Percentiles rank a stretch among this genome's conserved stretches.
phyloP scores from a whole-genome alignment of 495 filamentous ascomycete species.

The Penicillium pancosmium region DNA sequence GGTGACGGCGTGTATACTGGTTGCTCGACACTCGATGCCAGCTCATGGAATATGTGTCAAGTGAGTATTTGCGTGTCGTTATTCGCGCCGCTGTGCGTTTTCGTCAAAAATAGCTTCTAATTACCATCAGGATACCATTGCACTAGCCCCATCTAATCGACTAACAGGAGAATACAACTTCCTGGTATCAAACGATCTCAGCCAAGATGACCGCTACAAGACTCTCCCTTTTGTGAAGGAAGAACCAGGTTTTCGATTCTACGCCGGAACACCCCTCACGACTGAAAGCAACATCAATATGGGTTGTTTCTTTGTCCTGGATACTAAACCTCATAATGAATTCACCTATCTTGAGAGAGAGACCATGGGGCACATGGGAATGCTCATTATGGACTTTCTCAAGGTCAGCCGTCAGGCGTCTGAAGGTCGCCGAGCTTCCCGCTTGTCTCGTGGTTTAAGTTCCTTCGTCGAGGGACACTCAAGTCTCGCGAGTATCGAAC shows the following conservation, averaged over 20 bases:
- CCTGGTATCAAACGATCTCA: conserved; percentile 42
- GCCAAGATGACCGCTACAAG: conserved; percentile 43
- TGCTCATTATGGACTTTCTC: conserved; percentile 64
- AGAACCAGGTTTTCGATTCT: conserved; percentile 46
- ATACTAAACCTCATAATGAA: conserved; percentile 43
- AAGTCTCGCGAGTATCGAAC: conserved; percentile 27
- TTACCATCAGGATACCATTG: conserved; percentile 28
- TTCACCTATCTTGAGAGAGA: conserved; percentile 38
- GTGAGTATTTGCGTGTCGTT: conserved; percentile 17
- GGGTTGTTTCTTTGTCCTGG: conserved; percentile 68
- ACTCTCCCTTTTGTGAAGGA: conserved; percentile 43
- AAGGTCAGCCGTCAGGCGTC: conserved; percentile 58
- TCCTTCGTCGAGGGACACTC: conserved; percentile 59
- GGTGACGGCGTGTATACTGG: conserved; percentile 50
- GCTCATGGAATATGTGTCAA: conserved; percentile 49
- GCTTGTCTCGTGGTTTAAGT: conserved; percentile 61
- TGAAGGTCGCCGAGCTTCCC: conserved; percentile 57
- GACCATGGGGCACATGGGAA: conserved; percentile 47
- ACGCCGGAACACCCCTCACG: conserved; percentile 57
- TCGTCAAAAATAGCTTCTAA: not conserved
- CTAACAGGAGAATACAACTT: conserved; percentile 33
- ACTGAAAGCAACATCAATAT: conserved; percentile 70
- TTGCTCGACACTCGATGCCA: conserved; percentile 39
- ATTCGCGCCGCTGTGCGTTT: not conserved
- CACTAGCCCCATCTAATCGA: conserved; percentile 38